These are phyloP conservation scores for Cercospora sesami DNA, from an alignment of 2,329 filamentous ascomycete genomes.

Conservation along the genomic window DNA sequence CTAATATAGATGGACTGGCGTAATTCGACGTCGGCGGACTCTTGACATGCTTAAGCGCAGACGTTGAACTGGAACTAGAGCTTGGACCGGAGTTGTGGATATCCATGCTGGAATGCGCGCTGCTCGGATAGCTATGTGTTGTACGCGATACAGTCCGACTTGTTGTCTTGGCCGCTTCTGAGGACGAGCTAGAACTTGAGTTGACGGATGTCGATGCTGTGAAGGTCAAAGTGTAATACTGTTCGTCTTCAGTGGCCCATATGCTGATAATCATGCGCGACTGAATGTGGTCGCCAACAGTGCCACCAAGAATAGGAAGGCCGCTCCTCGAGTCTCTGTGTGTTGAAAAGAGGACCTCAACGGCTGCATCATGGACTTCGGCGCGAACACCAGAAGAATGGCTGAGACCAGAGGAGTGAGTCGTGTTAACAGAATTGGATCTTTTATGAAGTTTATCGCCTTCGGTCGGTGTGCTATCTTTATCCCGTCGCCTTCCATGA, in stretches of 20 bases:
- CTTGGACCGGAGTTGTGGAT: slow-evolving; percentile 39
- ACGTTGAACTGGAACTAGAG: slow-evolving; percentile 15
- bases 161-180: slow-evolving; percentile 34
- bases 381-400: slow-evolving; percentile 37
- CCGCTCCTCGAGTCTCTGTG: slow-evolving; percentile 44
- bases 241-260: slow-evolving; percentile 68
- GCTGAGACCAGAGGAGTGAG: slow-evolving; percentile 13
- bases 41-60: not conserved
- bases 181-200: slow-evolving; percentile 20
- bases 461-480: slow-evolving; percentile 28
- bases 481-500: slow-evolving; percentile 24
- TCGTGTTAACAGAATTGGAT: slow-evolving; percentile 25
- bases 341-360: slow-evolving; percentile 67
- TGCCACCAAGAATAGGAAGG: slow-evolving; percentile 40
- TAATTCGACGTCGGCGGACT: slow-evolving; percentile 37
- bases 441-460: slow-evolving; percentile 20
- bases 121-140: slow-evolving; percentile 40
- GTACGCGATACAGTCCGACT: slow-evolving; percentile 47
- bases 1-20: slow-evolving; percentile 56
- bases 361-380: slow-evolving; percentile 59
- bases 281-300: slow-evolving; percentile 46
- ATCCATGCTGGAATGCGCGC: slow-evolving; percentile 42
- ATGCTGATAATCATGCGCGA: slow-evolving; percentile 76
- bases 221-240: slow-evolving; percentile 74
- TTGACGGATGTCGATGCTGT: slow-evolving; percentile 53